Conservation (phyloP, 176 grass and related monocot genomes). For the Cenchrus fungigraminus region DNA sequence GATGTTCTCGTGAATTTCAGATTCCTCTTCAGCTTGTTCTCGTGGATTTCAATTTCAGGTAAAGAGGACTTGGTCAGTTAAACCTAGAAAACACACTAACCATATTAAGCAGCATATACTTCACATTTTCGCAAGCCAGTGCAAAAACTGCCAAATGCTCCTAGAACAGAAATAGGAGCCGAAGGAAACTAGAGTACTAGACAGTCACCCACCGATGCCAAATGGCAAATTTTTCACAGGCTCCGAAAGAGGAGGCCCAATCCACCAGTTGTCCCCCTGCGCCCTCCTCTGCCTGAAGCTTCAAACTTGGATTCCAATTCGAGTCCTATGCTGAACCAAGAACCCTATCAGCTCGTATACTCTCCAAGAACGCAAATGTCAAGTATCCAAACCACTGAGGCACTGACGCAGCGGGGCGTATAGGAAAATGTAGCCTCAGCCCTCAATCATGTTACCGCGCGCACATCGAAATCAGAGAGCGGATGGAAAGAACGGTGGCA, state of each 20-base stretch:
- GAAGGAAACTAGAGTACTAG: neutral
- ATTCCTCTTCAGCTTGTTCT: neutral
- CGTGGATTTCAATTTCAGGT: neutral
- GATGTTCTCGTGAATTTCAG: neutral
- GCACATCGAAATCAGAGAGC: neutral
- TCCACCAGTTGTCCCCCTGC: neutral
- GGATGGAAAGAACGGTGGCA: neutral
- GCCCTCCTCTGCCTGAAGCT: neutral
- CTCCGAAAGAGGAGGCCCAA: neutral
- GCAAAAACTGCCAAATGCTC: neutral
- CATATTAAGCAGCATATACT: neutral
- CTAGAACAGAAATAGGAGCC: neutral
- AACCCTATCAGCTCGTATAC: too few species aligned
- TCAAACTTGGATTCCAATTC: neutral
- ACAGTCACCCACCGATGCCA: neutral
- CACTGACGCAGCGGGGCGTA: neutral
- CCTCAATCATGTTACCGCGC: neutral
- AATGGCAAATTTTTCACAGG: neutral
- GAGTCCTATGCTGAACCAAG: neutral
- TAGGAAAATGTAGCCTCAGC: neutral
- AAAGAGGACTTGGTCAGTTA: neutral
- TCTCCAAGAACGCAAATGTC: neutral
- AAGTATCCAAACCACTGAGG: slow-evolving; percentile 1
- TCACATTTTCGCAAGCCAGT: neutral
- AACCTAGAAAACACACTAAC: neutral